Percentiles rank a stretch among this genome's conserved stretches.
Evolutionary conservation across 106 monocot species (phyloP).

Genomic region (Iris macrosiphon): DNA sequence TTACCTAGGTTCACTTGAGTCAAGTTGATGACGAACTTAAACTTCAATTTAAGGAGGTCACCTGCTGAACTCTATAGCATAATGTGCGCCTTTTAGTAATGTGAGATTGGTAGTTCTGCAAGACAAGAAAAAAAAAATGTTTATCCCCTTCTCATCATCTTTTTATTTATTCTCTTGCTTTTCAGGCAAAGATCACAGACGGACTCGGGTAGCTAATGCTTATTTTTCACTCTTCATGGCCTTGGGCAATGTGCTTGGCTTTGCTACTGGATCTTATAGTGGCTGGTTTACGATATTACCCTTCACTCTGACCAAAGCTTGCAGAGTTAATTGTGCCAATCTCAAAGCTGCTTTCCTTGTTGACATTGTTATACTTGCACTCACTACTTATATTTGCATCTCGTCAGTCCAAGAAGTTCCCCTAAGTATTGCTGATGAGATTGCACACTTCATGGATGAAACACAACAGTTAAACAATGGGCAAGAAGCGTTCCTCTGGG

Average conservation of each 20-base stretch:
- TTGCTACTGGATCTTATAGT: conserved; percentile 79
- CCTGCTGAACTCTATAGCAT: too few species aligned
- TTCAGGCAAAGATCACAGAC: conserved; percentile 77
- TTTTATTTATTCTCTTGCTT: conserved; percentile 4
- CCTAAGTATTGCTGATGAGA: conserved; percentile 20
- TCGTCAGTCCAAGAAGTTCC: conserved; percentile 53
- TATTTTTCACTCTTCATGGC: conserved; percentile 98
- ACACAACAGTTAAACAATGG: too few species aligned
- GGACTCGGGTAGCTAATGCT: conserved; percentile 87
- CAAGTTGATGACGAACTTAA: too few species aligned
- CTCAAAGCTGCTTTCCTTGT: conserved; percentile 91
- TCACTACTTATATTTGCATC: conserved; percentile 43
- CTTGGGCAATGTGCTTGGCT: conserved; percentile 87
- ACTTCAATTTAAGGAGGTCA: too few species aligned
- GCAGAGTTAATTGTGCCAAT: conserved; percentile 75
- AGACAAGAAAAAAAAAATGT: too few species aligned
- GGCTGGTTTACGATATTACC: conserved; percentile 73
- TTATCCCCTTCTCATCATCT: too few species aligned
- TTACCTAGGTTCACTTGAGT: too few species aligned
- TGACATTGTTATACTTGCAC: conserved; percentile 57
- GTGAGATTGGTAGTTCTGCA: too few species aligned
- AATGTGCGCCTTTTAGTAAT: too few species aligned
- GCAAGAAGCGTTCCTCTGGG: conserved; percentile 75
- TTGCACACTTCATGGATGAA: too few species aligned
- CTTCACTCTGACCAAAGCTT: conserved; percentile 68